Conservation (phyloP, 164 flowering plant species). For the Magnolia kwangsiensis region DNA sequence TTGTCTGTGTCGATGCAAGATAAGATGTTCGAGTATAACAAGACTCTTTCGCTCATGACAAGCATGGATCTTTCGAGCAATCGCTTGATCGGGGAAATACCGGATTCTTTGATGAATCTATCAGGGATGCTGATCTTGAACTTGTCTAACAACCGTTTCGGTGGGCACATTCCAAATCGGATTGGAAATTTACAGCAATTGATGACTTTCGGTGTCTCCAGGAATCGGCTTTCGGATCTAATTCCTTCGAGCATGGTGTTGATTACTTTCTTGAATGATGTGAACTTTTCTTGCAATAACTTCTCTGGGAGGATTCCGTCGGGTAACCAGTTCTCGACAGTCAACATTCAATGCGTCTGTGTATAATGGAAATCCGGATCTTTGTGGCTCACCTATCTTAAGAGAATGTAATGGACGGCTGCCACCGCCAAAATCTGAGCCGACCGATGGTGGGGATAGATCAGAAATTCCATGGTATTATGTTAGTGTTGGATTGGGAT, state of each 20-base stretch:
- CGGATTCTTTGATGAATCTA: background rate
- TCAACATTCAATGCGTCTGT: constrained; percentile 6
- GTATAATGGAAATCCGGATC: background rate
- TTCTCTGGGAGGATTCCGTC: constrained; percentile 1
- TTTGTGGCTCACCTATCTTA: background rate
- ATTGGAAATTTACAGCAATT: background rate
- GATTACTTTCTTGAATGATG: background rate
- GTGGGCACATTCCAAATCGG: background rate
- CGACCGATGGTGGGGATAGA: background rate
- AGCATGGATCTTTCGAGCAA: background rate
- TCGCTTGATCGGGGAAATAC: background rate
- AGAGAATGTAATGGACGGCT: background rate
- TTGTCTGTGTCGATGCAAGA: background rate
- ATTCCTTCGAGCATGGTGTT: background rate
- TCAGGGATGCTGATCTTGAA: background rate
- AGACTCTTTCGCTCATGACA: background rate
- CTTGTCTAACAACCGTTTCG: background rate
- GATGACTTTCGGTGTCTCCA: background rate
- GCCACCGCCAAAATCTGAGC: too few relatives aligned
- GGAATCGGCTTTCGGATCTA: background rate
- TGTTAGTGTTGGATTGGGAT: constrained; percentile 2
- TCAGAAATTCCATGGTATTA: background rate
- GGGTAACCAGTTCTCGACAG: background rate
- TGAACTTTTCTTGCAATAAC: background rate
- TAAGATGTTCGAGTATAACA: background rate